Base-by-base conservation (phyloP, 2,329 filamentous ascomycete species). In the Fusarium nanum region DNA sequence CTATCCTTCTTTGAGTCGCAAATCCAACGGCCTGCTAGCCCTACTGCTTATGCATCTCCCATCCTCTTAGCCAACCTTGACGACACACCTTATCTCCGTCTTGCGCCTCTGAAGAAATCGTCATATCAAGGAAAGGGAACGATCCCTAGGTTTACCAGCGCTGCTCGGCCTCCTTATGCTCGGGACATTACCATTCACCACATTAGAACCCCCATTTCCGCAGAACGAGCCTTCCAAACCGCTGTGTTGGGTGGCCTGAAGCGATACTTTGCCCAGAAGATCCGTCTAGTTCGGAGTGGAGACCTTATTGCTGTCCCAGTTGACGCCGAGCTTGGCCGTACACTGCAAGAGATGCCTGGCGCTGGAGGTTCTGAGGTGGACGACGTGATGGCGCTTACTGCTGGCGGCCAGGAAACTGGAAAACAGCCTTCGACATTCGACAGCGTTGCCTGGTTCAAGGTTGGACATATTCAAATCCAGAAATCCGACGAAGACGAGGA, bases 281-380 rank as follows among this genome's bases (percentile, higher is more conserved):
- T 92, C 60, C 89, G 96, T 6, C 87, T 98, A 14, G 88, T 98
- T 41, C 94, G 94, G 76, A 90, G 89, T 42, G 95, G 94, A 5
- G 96, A 99, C 80, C 82, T 98, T 14, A 90, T 99, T 56, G 94
- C 93, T 20, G 91, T 99, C 14, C 91, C 93, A 5, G 90, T 99
- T 28, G 95, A 99, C 75, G 93, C 94, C 56, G 89, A 91, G 55
- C 86, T 98, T 3, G 95, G 94, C 5, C 88, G 91, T 60, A 92
- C 92, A 4, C 85, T 98, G 6, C 94, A 94, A 70, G 92, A 97
- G 75, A 84, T 88, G n/a, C 80, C 82, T 5, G 80, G 83, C 6
- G 87, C 87, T 14, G 86, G 88, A 56, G 87, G 87, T 13, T 84
- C 87, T 5, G 88, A 90, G 48, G 89, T 95, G 32, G 93, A 97